A percentile compares a stretch with the other conserved stretches of the same genome.
Conservation (phyloP, 129 eudicot species). For the Scalesia atractyloides region DNA sequence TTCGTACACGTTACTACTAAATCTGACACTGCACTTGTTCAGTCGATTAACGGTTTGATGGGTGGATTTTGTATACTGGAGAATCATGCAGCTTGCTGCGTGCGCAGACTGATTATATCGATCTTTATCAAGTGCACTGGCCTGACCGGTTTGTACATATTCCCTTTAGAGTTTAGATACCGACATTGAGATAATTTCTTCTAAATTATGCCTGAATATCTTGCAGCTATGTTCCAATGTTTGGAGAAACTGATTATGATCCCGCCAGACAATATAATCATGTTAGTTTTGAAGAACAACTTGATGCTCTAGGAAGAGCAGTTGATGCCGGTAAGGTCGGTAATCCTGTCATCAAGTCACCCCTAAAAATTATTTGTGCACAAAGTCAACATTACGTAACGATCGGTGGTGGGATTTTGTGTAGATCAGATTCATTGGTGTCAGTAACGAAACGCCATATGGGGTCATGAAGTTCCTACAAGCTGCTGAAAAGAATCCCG, state of each 20-base stretch:
- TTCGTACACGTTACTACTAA: conserved; percentile 22
- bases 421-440: conserved; percentile 88
- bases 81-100: conserved; percentile 72
- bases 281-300: conserved; percentile 81
- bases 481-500: conserved; percentile 45
- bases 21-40: not conserved
- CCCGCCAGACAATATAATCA: conserved; percentile 48
- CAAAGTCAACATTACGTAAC: not conserved
- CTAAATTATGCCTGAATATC: conserved; percentile 12
- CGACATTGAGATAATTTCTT: not conserved
- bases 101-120: conserved; percentile 73
- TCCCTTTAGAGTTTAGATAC: conserved; percentile 2
- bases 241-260: conserved; percentile 92
- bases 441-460: conserved; percentile 96
- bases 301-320: conserved; percentile 70
- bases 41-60: conserved; percentile 25
- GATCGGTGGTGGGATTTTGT: conserved; percentile 11
- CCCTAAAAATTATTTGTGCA: not conserved
- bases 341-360: conserved; percentile 10
- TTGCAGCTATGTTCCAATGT: conserved; percentile 94
- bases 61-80: conserved; percentile 31
- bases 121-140: conserved; percentile 96
- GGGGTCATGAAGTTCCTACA: conserved; percentile 93
- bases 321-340: conserved; percentile 94
- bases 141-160: conserved; percentile 88